phyloP scores from a whole-genome alignment of 1,139 yeast genomes.

The Scheffersomyces quercinus region DNA sequence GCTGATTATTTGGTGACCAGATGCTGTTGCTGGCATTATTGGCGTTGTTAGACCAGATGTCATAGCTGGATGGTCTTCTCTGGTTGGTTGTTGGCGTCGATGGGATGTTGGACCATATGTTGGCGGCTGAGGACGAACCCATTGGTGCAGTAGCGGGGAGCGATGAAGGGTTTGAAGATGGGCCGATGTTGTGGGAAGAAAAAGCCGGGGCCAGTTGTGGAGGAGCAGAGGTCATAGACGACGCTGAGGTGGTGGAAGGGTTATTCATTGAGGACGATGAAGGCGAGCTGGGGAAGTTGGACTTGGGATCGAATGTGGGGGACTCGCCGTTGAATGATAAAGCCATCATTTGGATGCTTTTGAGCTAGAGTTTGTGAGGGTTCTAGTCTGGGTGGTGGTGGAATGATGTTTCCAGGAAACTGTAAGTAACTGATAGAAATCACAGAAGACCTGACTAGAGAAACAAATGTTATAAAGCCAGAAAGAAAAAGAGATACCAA shows the following conservation, averaged over 20 bases:
- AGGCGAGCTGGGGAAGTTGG: too few species aligned
- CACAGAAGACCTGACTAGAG: too few species aligned
- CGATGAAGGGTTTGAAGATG: too few species aligned
- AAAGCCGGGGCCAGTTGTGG: background rate
- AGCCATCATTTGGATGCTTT: background rate
- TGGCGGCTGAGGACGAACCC: background rate
- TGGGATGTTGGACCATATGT: background rate
- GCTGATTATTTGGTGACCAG: background rate
- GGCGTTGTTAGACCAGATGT: background rate
- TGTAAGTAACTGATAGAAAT: too few species aligned
- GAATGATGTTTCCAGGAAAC: too few species aligned
- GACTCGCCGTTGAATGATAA: background rate
- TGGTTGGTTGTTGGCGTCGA: background rate
- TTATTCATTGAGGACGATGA: background rate
- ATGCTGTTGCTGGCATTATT: background rate
- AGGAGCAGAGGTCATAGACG: slow-evolving; percentile 2
- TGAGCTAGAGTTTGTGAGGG: too few species aligned
- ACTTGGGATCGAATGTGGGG: background rate
- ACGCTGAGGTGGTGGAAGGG: slow-evolving; percentile 13
- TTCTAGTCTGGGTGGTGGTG: too few species aligned
- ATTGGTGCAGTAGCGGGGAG: too few species aligned
- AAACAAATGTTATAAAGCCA: too few species aligned
- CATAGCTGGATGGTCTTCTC: slow-evolving; percentile 1
- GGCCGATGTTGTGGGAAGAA: too few species aligned
- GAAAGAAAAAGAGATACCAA: too few species aligned